Evolutionary conservation across 2,329 filamentous ascomycete genomes (phyloP).

Genomic region (Aspergillus oerlinghausenensis): DNA sequence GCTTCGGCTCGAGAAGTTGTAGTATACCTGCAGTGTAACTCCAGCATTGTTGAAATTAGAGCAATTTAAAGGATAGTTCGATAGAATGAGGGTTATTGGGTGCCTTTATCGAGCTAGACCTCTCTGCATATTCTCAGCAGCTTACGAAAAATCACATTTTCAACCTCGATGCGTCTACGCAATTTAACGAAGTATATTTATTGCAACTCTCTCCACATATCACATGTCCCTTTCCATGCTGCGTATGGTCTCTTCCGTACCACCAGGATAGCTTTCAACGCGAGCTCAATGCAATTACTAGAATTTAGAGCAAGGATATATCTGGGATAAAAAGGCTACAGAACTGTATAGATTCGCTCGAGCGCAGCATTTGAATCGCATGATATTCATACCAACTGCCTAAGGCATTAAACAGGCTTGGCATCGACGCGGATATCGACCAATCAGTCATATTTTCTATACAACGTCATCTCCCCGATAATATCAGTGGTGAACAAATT

Average conservation of each 20-base stretch:
- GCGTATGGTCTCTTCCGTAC: background rate
- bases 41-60: background rate
- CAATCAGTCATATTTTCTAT: slow-evolving; percentile 13
- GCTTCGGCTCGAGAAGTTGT: background rate
- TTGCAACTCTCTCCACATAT: background rate
- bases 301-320: background rate
- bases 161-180: too few relatives aligned
- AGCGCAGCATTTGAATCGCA: background rate
- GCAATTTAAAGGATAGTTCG: background rate
- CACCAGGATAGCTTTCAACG: background rate
- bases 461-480: slow-evolving; percentile 16
- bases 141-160: background rate
- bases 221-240: background rate
- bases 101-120: background rate
- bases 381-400: background rate
- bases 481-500: slow-evolving; percentile 5
- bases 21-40: background rate
- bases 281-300: background rate
- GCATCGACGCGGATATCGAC: background rate
- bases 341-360: background rate
- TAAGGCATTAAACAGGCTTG: background rate
- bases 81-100: background rate
- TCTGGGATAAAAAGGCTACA: background rate
- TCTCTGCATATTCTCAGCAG: background rate
- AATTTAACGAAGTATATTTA: background rate